Evolutionary conservation across 2,329 filamentous ascomycete species (phyloP).

Genomic region (Alternaria brassicicola): DNA sequence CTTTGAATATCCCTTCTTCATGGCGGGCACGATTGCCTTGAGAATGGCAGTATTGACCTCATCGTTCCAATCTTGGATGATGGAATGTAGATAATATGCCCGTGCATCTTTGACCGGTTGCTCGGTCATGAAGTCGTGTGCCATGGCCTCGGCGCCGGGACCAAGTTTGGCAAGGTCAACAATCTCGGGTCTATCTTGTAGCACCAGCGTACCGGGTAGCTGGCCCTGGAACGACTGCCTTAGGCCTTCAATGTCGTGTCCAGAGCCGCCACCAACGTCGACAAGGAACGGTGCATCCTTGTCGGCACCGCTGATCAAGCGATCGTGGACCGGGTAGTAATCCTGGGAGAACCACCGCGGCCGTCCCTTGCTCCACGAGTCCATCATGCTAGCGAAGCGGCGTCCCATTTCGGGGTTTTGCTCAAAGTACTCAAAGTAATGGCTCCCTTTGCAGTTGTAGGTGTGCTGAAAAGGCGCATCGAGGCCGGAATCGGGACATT

Average conservation of each 20-base stretch:
- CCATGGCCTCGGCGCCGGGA: slow-evolving; percentile 34
- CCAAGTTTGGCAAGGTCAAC: slow-evolving; percentile 29
- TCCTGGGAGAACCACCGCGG: slow-evolving; percentile 30
- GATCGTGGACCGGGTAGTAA: slow-evolving; percentile 33
- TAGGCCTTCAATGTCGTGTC: slow-evolving; percentile 33
- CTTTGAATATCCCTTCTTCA: slow-evolving; percentile 39
- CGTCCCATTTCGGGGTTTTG: slow-evolving; percentile 29
- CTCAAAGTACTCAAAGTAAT: slow-evolving; percentile 34
- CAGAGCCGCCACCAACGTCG: slow-evolving; percentile 32
- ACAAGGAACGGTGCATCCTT: slow-evolving; percentile 26
- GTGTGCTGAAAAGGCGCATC: slow-evolving; percentile 34
- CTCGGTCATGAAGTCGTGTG: slow-evolving; percentile 45
- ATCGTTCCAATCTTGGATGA: slow-evolving; percentile 42
- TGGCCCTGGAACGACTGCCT: slow-evolving; percentile 19
- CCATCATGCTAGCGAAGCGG: slow-evolving; percentile 38
- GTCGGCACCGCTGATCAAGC: slow-evolving; percentile 26
- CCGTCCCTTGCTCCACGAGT: slow-evolving; percentile 32
- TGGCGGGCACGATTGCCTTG: slow-evolving; percentile 29
- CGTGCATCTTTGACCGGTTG: slow-evolving; percentile 44
- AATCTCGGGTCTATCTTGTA: slow-evolving; percentile 34
- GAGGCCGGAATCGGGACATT: slow-evolving; percentile 19
- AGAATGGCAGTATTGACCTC: slow-evolving; percentile 30
- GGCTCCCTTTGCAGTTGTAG: slow-evolving; percentile 25
- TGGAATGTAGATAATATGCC: slow-evolving; percentile 37
- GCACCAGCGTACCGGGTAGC: slow-evolving; percentile 26